phyloP scores from a whole-genome alignment of 1,139 yeast species.

The Blastobotrys aristatus region DNA sequence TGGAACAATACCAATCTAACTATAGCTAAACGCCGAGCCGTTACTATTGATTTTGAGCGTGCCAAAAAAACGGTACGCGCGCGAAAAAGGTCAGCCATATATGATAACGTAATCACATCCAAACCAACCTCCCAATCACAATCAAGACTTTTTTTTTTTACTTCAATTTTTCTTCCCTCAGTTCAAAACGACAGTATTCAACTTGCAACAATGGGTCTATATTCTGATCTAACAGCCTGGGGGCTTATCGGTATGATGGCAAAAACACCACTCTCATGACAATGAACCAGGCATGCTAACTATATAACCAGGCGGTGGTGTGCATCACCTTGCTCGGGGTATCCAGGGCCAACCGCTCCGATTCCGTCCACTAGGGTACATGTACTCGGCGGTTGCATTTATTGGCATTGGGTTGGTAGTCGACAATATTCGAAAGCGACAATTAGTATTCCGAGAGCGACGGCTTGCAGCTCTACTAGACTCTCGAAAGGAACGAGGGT shows the following conservation, averaged over 20 bases:
- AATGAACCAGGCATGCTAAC: too few relatives aligned
- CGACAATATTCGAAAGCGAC: conserved; percentile 30
- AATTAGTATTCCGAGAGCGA: conserved; percentile 31
- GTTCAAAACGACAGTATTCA: too few relatives aligned
- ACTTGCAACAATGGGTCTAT: conserved; percentile 26
- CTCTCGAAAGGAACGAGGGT: conserved; percentile 33
- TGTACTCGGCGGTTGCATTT: conserved; percentile 32
- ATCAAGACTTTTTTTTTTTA: background rate
- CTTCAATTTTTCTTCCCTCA: background rate
- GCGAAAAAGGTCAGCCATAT: too few relatives aligned
- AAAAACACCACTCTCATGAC: too few relatives aligned
- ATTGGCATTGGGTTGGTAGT: conserved; percentile 33
- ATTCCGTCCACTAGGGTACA: conserved; percentile 34
- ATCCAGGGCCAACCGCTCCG: conserved; percentile 35
- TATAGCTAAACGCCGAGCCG: too few relatives aligned
- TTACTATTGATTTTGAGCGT: too few relatives aligned
- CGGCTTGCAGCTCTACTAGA: conserved; percentile 30
- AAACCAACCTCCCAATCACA: conserved; percentile 14
- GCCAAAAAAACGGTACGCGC: too few relatives aligned
- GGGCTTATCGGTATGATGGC: conserved; percentile 28
- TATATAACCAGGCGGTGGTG: conserved; percentile 28
- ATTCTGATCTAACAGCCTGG: conserved; percentile 34
- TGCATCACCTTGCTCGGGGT: conserved; percentile 36
- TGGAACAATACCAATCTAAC: too few relatives aligned
- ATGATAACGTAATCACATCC: too few relatives aligned